Evolutionary conservation across 2,329 filamentous ascomycete genomes (phyloP), one percentile per base, ranked within the genome.

Genomic region (Claviceps quebecensis): DNA sequence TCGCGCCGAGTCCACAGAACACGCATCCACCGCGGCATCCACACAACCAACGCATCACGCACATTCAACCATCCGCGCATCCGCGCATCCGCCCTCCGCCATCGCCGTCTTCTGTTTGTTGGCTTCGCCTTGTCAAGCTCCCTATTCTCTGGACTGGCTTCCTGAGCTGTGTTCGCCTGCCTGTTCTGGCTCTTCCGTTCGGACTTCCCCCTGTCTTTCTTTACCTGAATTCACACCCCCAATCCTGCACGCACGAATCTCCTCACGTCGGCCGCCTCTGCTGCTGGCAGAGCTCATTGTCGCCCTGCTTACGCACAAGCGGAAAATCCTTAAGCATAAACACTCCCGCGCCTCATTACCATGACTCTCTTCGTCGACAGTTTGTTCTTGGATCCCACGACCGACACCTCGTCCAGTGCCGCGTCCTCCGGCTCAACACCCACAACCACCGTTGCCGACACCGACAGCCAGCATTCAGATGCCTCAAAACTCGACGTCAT

Each of bases 371-470:
- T 66, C 49, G 56, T 58, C 43, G 67, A 69, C 51, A 61, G 59
- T 59, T 62, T 60, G 60, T 61, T 66, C 54, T 59, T 56, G 37
- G 56, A 53, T 37, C 49, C 55, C 43, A 59, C 64, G 50, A 63
- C 64, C 50, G 71, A 74, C 53, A 65, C 65, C 45, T 73, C 72
- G 48, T 73, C 70, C 60, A 66, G 76, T 58, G 68, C 75, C 71
- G 75, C 75, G 69, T 78, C 76, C 48, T 69, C 73, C 26, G 75
- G 71, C 59, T 83, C 78, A 19, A 85, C 83, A 52, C 82, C 83
- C 46, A 80, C 81, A 23, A 86, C 82, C 47, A 85, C 79, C 57
- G 69, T 82, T 57, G 77, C 76, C 60, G 82, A 85, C 63, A 74
- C 71, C 58, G 73, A 71, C 54, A 84, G 80, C 66, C 69, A 81